Conservation (phyloP, 495 filamentous ascomycete species). For the Hypoxylon trugodes region DNA sequence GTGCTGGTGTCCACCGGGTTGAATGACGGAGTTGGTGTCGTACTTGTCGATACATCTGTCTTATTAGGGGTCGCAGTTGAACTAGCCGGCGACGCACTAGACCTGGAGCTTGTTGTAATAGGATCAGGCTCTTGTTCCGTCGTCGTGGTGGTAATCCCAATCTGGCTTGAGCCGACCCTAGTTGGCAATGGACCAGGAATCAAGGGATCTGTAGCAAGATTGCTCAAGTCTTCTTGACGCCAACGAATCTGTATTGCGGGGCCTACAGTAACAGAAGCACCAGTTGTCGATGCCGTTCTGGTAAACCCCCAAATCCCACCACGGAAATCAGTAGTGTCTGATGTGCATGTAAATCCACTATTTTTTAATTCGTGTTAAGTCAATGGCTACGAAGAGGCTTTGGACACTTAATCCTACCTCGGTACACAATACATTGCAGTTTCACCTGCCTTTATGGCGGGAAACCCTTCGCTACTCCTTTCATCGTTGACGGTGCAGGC, state of each 20-base stretch:
- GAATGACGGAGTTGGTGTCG: neutral
- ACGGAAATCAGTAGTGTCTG: constrained; percentile 51
- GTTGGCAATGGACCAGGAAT: constrained; percentile 28
- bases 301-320: constrained; percentile 52
- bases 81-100: too few relatives aligned
- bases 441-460: constrained; percentile 44
- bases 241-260: constrained; percentile 54
- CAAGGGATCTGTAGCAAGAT: constrained; percentile 49
- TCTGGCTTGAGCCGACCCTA: neutral
- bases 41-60: neutral
- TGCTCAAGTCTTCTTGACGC: constrained; percentile 46
- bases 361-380: neutral
- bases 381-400: neutral
- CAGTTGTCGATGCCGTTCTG: constrained; percentile 31
- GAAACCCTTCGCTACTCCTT: constrained; percentile 48
- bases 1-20: neutral
- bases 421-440: constrained; percentile 53
- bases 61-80: neutral
- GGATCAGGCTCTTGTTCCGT: too few relatives aligned
- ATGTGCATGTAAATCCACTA: constrained; percentile 50
- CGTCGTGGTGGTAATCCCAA: neutral
- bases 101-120: neutral
- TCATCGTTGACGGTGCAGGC: constrained; percentile 45
- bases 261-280: constrained; percentile 45
- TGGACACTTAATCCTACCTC: constrained; percentile 10